Conservation (phyloP, 169 alveolate genomes). For the Eimeria acervulina region DNA sequence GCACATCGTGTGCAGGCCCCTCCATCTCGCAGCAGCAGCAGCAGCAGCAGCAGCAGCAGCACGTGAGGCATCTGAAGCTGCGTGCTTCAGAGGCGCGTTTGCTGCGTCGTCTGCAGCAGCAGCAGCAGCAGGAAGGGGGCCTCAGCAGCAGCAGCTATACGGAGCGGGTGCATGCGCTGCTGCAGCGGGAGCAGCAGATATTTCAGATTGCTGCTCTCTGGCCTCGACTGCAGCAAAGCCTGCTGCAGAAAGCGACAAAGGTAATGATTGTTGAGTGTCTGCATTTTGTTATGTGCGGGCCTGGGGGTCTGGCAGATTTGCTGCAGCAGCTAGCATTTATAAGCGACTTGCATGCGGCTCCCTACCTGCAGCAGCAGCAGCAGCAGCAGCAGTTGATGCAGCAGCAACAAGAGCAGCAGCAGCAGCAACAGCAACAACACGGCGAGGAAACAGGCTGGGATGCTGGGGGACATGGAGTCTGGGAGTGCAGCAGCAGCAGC, state of each 20-base stretch:
- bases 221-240: constrained; percentile 62
- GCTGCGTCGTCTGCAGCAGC: constrained; percentile 52
- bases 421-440: neutral
- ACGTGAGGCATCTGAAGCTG: neutral
- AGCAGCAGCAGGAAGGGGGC: constrained; percentile 33
- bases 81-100: constrained; percentile 41
- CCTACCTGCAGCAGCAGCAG: constrained; percentile 61
- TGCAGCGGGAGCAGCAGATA: constrained; percentile 42
- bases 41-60: constrained; percentile 58
- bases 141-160: constrained; percentile 59
- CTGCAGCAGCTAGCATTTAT: constrained; percentile 69
- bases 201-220: constrained; percentile 52
- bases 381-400: neutral
- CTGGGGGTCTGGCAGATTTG: constrained; percentile 47
- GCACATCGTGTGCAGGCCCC: constrained; percentile 24
- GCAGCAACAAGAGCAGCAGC: too few species aligned
- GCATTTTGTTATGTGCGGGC: constrained; percentile 48
- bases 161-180: constrained; percentile 60
- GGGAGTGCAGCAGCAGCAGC: constrained; percentile 53
- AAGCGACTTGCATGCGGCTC: constrained; percentile 50
- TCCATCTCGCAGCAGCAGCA: constrained; percentile 14
- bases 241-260: constrained; percentile 47
- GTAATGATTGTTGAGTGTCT: constrained; percentile 20
- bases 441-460: constrained; percentile 23
- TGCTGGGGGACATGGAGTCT: constrained; percentile 9